Evolutionary conservation across 2,329 filamentous ascomycete species (phyloP), one percentile per base, ranked within the genome.

Genomic region (Alternaria burnsii): DNA sequence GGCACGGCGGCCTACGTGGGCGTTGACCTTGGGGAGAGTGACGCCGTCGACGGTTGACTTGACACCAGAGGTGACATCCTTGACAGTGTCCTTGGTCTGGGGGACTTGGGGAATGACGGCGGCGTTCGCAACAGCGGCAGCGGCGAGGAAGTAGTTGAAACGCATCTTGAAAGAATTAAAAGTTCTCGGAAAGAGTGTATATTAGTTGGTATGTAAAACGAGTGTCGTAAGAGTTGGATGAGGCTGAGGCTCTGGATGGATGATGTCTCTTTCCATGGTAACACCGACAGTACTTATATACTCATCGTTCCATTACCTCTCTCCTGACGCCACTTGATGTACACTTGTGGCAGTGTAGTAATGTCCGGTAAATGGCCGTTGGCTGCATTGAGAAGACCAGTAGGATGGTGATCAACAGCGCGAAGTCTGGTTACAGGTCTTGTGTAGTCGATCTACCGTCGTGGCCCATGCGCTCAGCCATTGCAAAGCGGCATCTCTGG

Each of bases 281-380:
- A 22, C 16, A 18, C 30, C 46, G 46, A 50, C 16, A 38, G 46
- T 50, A 18, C 46, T 50, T 50, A 50, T 50, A 50, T 50, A 50
- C 46, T 24, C 14, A 38, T 16, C 20, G 22, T 36, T 38, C 32
- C 32, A 26, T n/a, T 24, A 6, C 20, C 46, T 38, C 22, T 50
- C 46, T 26, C 46, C 32, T 50, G 14, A 50, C 46, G 46, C 46
- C 46, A 50, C 46, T 24, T 11, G 20, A 50, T 38, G 20, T 50
- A 24, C 32, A 50, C 22, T 18, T 50, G 32, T 50, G 46, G 46
- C 46, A 50, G 46, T 16, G 30, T 20, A 26, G 32, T 26, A 50
- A 50, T 50, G 20, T 50, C 46, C 46, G 46, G 46, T 38, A 26
- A n/a, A 50, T 50, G 30, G 34, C 46, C 46, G 46, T 50, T 50